Evolutionary conservation across 1,284 basidiomycete species (phyloP).

Genomic region (Rhodotorula sp.): DNA sequence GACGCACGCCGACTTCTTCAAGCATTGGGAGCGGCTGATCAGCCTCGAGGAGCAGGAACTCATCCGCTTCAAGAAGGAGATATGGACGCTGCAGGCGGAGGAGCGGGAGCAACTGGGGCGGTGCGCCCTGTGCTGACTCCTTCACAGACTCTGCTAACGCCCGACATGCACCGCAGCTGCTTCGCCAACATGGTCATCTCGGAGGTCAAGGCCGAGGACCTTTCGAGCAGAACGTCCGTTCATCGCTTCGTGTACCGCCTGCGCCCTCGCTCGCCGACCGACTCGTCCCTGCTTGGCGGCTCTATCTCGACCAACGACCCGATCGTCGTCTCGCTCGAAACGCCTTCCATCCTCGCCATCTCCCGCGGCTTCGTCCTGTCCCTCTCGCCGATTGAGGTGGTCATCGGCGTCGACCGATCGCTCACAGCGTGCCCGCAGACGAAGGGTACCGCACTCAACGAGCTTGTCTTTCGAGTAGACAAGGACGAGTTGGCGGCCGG

Average conservation of each 20-base stretch:
- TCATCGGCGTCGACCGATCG: conserved; percentile 75
- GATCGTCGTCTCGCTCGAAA: conserved; percentile 72
- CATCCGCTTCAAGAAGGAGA: conserved; percentile 75
- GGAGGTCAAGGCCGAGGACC: conserved; percentile 25
- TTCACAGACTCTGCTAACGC: neutral
- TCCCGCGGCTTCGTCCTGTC: conserved; percentile 78
- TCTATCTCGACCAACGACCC: conserved; percentile 77
- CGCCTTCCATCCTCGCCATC: conserved; percentile 77
- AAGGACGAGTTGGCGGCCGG: conserved; percentile 86
- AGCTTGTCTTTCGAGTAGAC: conserved; percentile 76
- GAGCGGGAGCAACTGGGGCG: conserved; percentile 76
- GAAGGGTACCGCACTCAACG: conserved; percentile 51
- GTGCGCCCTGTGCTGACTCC: conserved; percentile 45
- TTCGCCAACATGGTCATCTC: conserved; percentile 73
- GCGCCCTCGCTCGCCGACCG: conserved; percentile 1
- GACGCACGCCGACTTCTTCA: conserved; percentile 74
- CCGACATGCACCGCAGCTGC: conserved; percentile 49
- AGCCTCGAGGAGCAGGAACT: conserved; percentile 86
- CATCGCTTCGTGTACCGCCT: conserved; percentile 65
- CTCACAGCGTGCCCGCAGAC: conserved; percentile 56
- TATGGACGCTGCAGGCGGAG: conserved; percentile 85
- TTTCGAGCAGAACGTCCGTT: conserved; percentile 52
- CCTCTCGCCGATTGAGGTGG: conserved; percentile 63
- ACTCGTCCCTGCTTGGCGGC: conserved; percentile 66
- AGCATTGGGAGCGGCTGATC: conserved; percentile 83